Evolutionary conservation across 441 rosid species (phyloP).

Genomic region (Adansonia madagascariensis): DNA sequence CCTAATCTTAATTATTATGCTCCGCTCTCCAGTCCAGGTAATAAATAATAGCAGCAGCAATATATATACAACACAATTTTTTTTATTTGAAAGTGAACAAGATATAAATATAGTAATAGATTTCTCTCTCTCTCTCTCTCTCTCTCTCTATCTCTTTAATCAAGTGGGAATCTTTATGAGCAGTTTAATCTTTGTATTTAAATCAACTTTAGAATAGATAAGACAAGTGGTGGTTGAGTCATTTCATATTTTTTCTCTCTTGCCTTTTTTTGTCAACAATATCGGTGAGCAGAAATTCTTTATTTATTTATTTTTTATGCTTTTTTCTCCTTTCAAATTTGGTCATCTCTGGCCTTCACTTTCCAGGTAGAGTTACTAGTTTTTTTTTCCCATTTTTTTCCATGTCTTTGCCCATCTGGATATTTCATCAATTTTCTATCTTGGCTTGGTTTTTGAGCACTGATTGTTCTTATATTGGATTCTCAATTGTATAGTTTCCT

Average conservation of each 20-base stretch:
- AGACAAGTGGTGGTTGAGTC: constrained; percentile 55
- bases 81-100: too few relatives aligned
- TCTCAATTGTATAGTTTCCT: constrained; percentile 1
- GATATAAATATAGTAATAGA: background rate
- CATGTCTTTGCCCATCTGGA: constrained; percentile 31
- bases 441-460: constrained; percentile 27
- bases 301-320: background rate
- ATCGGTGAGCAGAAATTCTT: constrained; percentile 32
- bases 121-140: background rate
- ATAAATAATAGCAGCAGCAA: too few relatives aligned
- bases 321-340: constrained; percentile 21
- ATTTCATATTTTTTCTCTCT: constrained; percentile 28
- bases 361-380: constrained; percentile 29
- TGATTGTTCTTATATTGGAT: constrained; percentile 9
- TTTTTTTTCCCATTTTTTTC: constrained; percentile 12
- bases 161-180: constrained; percentile 38
- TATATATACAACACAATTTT: too few relatives aligned
- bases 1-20: too few relatives aligned
- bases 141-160: constrained; percentile 12
- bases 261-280: constrained; percentile 26
- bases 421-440: constrained; percentile 25
- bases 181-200: constrained; percentile 22
- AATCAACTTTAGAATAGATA: constrained; percentile 38
- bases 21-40: too few relatives aligned
- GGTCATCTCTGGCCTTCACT: constrained; percentile 30